Percentiles rank a stretch among this genome's conserved stretches.
Conservation (phyloP, 257 asterid genomes). For the Forsythia viridissima region DNA sequence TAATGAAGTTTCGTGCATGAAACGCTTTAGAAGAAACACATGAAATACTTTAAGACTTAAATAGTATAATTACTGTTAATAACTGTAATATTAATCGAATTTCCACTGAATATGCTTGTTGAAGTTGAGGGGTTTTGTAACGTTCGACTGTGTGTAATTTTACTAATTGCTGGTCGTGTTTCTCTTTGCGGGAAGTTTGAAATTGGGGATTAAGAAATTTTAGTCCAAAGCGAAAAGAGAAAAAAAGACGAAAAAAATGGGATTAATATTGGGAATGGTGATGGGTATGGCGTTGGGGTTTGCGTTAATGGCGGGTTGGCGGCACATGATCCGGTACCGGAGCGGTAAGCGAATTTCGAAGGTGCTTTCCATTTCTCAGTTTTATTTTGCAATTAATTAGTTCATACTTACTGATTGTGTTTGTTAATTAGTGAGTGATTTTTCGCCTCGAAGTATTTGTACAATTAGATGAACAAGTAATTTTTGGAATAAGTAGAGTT, state of each 20-base stretch:
- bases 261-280: slow-evolving; percentile 79
- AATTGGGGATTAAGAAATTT: not conserved
- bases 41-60: not conserved
- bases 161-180: no score
- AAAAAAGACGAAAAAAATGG: slow-evolving; percentile 43
- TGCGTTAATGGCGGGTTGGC: slow-evolving; percentile 86
- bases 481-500: not conserved
- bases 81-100: not conserved
- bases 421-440: not conserved
- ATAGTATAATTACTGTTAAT: not conserved
- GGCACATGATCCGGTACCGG: slow-evolving; percentile 72
- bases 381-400: not conserved
- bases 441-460: no score
- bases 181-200: not conserved
- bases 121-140: not conserved
- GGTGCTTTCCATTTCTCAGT: slow-evolving; percentile 40
- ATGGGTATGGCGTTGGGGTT: slow-evolving; percentile 83
- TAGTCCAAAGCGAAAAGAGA: not conserved
- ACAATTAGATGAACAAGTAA: not conserved
- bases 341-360: slow-evolving; percentile 76
- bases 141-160: not conserved
- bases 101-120: not conserved
- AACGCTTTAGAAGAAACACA: not conserved
- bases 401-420: not conserved
- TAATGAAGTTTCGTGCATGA: not conserved